phyloP scores from a whole-genome alignment of 306 rosid species.

The Cicer cuneatum region DNA sequence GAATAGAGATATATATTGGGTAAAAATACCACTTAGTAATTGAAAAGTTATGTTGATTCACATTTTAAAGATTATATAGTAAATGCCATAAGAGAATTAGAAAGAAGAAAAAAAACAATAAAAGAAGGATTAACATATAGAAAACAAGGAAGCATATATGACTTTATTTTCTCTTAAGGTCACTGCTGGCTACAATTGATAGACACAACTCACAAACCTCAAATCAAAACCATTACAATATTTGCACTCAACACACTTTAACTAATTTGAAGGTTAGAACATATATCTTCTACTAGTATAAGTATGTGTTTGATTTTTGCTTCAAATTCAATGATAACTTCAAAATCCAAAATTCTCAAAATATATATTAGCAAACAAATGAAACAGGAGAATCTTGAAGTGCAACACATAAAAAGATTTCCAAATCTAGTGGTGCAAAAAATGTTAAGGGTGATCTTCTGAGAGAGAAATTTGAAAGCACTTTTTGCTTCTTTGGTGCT shows the following conservation, averaged over 20 bases:
- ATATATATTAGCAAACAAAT: slow-evolving; percentile 29
- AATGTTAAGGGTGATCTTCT: slow-evolving; percentile 61
- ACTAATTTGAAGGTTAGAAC: slow-evolving; percentile 45
- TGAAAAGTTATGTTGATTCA: background rate
- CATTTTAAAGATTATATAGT: background rate
- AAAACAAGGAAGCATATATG: slow-evolving; percentile 4
- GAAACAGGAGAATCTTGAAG: slow-evolving; percentile 68
- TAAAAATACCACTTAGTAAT: background rate
- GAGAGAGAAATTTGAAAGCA: slow-evolving; percentile 55
- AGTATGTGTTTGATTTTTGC: background rate
- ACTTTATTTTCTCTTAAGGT: slow-evolving; percentile 44
- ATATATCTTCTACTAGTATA: slow-evolving; percentile 18
- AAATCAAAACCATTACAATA: slow-evolving; percentile 49
- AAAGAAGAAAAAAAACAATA: background rate
- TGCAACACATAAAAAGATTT: slow-evolving; percentile 64
- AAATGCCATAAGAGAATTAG: background rate
- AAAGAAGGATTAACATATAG: slow-evolving; percentile 14
- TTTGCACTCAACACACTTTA: slow-evolving; percentile 53
- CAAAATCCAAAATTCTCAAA: slow-evolving; percentile 35
- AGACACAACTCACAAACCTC: slow-evolving; percentile 46
- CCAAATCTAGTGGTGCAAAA: slow-evolving; percentile 81
- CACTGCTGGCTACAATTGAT: slow-evolving; percentile 26
- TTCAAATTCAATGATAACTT: slow-evolving; percentile 17
- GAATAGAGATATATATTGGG: background rate
- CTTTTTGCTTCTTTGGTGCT: slow-evolving; percentile 83